These are phyloP conservation scores for Stephanodiscus minutulus DNA, from an alignment of 108 stramenopile genomes.

Conservation along the genomic window DNA sequence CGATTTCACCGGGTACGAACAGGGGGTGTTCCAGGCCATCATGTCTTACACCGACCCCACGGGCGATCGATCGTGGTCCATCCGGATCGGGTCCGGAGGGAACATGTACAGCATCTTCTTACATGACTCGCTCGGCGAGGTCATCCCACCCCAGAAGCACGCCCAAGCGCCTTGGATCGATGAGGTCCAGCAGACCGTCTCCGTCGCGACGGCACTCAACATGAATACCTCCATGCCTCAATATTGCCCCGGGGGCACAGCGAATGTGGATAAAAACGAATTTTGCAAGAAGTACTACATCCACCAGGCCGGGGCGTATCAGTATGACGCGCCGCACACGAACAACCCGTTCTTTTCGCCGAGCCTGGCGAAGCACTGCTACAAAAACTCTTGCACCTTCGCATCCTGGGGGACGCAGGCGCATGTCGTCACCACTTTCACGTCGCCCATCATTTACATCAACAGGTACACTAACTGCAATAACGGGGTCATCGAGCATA, in stretches of 20 bases:
- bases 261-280: background rate
- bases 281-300: slow-evolving; percentile 18
- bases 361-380: slow-evolving; percentile 15
- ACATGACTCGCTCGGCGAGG: slow-evolving; percentile 22
- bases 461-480: slow-evolving; percentile 36
- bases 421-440: slow-evolving; percentile 16
- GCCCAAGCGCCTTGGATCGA: slow-evolving; percentile 23
- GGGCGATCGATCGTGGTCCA: slow-evolving; percentile 19
- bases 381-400: slow-evolving; percentile 14
- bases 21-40: slow-evolving; percentile 15
- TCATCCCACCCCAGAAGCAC: slow-evolving; percentile 28
- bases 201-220: slow-evolving; percentile 14
- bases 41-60: slow-evolving; percentile 19
- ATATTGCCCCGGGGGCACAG: background rate
- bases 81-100: slow-evolving; percentile 23
- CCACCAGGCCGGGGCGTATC: slow-evolving; percentile 35
- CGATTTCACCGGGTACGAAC: background rate
- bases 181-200: slow-evolving; percentile 26
- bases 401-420: slow-evolving; percentile 30
- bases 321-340: slow-evolving; percentile 13
- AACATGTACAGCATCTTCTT: slow-evolving; percentile 28
- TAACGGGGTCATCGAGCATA: slow-evolving; percentile 31
- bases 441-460: slow-evolving; percentile 18
- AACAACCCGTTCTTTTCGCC: slow-evolving; percentile 9
- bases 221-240: background rate